Evolutionary conservation across 1,284 basidiomycete species (phyloP), one percentile per base, ranked within the genome.

Genomic region (Boletus semigastroideus): DNA sequence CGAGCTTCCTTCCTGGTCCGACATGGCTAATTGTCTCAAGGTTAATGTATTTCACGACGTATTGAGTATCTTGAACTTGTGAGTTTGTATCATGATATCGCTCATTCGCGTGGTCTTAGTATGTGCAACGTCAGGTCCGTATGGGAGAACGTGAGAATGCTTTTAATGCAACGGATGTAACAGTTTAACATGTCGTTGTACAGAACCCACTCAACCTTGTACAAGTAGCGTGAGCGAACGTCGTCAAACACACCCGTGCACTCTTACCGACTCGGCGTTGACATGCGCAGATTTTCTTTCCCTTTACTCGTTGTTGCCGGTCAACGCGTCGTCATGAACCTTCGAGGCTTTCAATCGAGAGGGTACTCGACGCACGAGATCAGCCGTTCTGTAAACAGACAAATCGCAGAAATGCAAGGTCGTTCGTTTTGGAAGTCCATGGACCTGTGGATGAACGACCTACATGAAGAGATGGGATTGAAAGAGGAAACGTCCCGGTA

Each of bases 311-410:
- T 16, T 12, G 25, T 53, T 16, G n/a, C 36, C 12, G 54, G 54
- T 14, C 54, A 55, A 36, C 43, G 54, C 6, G 36, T 39, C 13
- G 40, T 55, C 13, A n/a, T 55, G n/a, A 55, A 57, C 55, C 49
- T 55, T 6, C 48, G 54, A 31, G 37, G 22, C 7, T 51, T 52
- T 17, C 37, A 14, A 16, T 20, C 54, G 13, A 13, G 6, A n/a
- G 7, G 22, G 9, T 39, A 40, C n/a, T 2, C 53, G 4, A 40
- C 31, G 1, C 30, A 16, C 4, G 31, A 51, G 2, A 22, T 51
- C 37, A 34, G 37, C 13, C 42, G 4, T 34, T 7, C 16, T 9
- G 42, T 52, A 2, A 42, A 51, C 25, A 40, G 42, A 16, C 48
- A n/a, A 22, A 50, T 52, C 14, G 51, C 42, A 5, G 41, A 22